A percentile compares a stretch with the other conserved stretches of the same genome.
phyloP scores from a whole-genome alignment of 225 moss, liverwort and hornwort species.

The Polytrichum commune region DNA sequence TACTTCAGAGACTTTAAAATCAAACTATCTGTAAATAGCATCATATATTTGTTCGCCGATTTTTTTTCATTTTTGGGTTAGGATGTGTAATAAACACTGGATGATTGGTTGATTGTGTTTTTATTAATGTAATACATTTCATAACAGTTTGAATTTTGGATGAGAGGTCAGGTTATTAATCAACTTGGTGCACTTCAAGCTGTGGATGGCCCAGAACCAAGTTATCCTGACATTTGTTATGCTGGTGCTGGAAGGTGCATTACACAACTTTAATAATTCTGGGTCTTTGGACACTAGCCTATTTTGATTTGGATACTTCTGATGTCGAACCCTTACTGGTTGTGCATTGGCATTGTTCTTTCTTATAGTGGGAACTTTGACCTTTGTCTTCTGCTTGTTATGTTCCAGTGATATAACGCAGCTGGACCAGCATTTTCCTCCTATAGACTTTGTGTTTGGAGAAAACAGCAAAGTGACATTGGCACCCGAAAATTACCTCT shows the following conservation, averaged over 20 bases:
- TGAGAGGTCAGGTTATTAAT: slow-evolving; percentile 45
- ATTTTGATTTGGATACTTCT: neutral
- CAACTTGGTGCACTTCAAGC: slow-evolving; percentile 59
- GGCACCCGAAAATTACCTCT: slow-evolving; percentile 92
- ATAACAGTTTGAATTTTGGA: slow-evolving; percentile 10
- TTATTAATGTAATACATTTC: neutral
- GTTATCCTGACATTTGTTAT: slow-evolving; percentile 80
- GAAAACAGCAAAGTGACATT: slow-evolving; percentile 54
- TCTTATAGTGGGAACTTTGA: no score
- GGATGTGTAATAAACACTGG: no score
- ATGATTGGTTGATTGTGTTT: neutral
- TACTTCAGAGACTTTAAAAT: no score
- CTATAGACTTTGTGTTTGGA: slow-evolving; percentile 73
- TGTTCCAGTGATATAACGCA: slow-evolving; percentile 50
- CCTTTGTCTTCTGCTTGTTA: neutral
- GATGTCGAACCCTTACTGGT: neutral
- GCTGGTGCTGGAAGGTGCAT: slow-evolving; percentile 73
- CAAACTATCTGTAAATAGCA: no score
- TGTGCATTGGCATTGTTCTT: neutral
- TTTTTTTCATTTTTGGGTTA: no score
- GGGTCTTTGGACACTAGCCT: neutral
- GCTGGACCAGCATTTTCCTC: slow-evolving; percentile 67
- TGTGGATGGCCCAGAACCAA: slow-evolving; percentile 79
- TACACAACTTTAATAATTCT: neutral
- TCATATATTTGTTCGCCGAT: no score